Percentiles rank a stretch among this genome's conserved stretches.
Evolutionary conservation across 176 grass and related monocot species (phyloP).

Genomic region (Eleusine coracana): DNA sequence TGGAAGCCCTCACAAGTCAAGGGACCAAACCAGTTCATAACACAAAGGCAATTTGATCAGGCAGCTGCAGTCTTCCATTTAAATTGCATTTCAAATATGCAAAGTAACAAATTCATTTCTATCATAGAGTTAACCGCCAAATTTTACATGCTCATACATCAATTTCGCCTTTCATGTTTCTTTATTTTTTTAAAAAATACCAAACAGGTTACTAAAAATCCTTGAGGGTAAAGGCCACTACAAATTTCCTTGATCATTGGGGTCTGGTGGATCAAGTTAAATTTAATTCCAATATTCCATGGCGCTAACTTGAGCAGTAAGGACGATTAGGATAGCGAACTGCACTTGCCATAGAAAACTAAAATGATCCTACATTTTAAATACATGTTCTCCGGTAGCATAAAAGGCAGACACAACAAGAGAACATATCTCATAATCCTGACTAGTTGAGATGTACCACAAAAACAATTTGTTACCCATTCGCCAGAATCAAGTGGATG

Average conservation of each 20-base stretch:
- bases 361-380: conserved; percentile 5
- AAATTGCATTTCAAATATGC: background rate
- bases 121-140: background rate
- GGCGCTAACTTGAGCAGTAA: background rate
- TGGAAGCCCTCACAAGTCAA: background rate
- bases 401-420: conserved; percentile 1
- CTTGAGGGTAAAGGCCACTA: background rate
- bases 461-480: background rate
- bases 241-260: background rate
- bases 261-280: background rate
- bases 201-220: background rate
- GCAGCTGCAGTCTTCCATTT: background rate
- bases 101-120: background rate
- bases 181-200: conserved; percentile 7
- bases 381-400: conserved; percentile 3
- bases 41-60: background rate
- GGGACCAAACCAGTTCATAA: background rate
- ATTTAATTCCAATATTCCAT: background rate
- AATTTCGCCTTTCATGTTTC: background rate
- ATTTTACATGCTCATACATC: background rate
- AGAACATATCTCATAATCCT: conserved; percentile 7
- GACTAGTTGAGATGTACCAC: background rate
- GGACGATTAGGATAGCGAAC: background rate
- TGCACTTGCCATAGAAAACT: background rate
- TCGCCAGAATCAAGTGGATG: background rate